Percentiles rank a stretch among this genome's conserved stretches.
Evolutionary conservation across 2,329 filamentous ascomycete species (phyloP).

Genomic region (Eutypella sp.): DNA sequence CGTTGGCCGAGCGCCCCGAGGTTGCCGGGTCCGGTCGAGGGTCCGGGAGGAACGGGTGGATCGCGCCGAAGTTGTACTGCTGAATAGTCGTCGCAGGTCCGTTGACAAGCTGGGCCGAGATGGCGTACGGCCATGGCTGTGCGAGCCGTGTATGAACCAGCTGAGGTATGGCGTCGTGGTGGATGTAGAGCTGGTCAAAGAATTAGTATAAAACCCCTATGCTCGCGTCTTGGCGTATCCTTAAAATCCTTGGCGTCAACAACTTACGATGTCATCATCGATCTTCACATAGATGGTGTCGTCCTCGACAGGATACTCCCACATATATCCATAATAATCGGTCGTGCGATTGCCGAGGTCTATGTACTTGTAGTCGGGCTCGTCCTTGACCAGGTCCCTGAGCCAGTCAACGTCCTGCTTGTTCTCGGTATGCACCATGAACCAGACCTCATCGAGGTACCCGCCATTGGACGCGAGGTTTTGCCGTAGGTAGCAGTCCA

Average conservation of each 20-base stretch:
- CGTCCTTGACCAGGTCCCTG: conserved; percentile 30
- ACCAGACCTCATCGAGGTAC: conserved; percentile 39
- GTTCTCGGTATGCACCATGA: conserved; percentile 37
- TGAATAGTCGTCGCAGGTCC: conserved; percentile 48
- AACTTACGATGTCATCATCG: conserved; percentile 40
- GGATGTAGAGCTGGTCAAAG: conserved; percentile 19
- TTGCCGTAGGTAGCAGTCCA: conserved; percentile 41
- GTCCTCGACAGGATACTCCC: conserved; percentile 26
- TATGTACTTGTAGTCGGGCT: conserved; percentile 32
- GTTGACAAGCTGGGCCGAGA: conserved; percentile 54
- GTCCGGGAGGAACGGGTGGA: conserved; percentile 50
- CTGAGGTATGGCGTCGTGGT: conserved; percentile 41
- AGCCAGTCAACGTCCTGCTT: conserved; percentile 34
- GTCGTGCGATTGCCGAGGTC: conserved; percentile 29
- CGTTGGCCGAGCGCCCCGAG: conserved; percentile 18
- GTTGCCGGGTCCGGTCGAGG: conserved; percentile 15
- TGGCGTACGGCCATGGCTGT: conserved; percentile 44
- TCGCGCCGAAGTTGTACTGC: conserved; percentile 47
- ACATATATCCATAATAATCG: conserved; percentile 30
- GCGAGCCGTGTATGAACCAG: conserved; percentile 47
- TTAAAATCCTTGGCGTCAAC: no score
- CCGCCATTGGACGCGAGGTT: conserved; percentile 41
- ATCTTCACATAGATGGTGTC: conserved; percentile 39
- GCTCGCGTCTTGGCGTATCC: no score
- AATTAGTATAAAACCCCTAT: neutral